Evolutionary conservation across 2,329 filamentous ascomycete genomes (phyloP).

Genomic region (Colletotrichum euphorbiae): DNA sequence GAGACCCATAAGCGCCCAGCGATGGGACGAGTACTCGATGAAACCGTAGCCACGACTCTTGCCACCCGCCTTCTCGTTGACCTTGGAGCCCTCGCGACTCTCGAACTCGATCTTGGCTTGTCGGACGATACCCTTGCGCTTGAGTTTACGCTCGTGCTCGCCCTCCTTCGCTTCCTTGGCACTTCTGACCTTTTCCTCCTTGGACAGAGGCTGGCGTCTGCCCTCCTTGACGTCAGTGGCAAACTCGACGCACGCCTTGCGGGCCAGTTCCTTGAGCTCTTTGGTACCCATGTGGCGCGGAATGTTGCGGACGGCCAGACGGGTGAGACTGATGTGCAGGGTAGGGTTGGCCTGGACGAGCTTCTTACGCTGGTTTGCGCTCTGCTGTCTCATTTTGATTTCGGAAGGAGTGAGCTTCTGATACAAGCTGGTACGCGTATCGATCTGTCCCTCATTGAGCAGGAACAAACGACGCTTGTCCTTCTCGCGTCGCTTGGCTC

Average conservation of each 20-base stretch:
- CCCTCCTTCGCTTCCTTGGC: constrained; percentile 83
- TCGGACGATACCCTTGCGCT: constrained; percentile 87
- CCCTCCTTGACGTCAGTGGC: constrained; percentile 88
- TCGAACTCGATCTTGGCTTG: constrained; percentile 98
- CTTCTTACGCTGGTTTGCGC: constrained; percentile 86
- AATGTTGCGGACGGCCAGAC: constrained; percentile 91
- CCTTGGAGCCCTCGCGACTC: constrained; percentile 84
- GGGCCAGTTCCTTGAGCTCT: constrained; percentile 89
- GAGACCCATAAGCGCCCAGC: constrained; percentile 93
- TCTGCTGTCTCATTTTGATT: constrained; percentile 88
- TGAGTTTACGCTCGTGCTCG: constrained; percentile 81
- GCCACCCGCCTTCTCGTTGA: constrained; percentile 80
- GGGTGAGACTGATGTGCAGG: constrained; percentile 88
- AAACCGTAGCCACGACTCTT: constrained; percentile 95
- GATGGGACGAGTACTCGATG: constrained; percentile 94
- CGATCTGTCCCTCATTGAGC: constrained; percentile 85
- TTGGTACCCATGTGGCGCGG: constrained; percentile 86
- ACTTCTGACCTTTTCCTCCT: constrained; percentile 86
- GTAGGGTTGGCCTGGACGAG: constrained; percentile 92
- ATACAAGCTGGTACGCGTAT: constrained; percentile 81
- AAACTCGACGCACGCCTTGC: constrained; percentile 94
- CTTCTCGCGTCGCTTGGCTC: constrained; percentile 73
- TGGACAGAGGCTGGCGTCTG: constrained; percentile 81
- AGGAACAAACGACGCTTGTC: constrained; percentile 94
- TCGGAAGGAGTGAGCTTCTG: constrained; percentile 81